These are phyloP conservation scores for Arthrinium puccinioides DNA, from an alignment of 2,329 filamentous ascomycete genomes.

Conservation along the genomic window DNA sequence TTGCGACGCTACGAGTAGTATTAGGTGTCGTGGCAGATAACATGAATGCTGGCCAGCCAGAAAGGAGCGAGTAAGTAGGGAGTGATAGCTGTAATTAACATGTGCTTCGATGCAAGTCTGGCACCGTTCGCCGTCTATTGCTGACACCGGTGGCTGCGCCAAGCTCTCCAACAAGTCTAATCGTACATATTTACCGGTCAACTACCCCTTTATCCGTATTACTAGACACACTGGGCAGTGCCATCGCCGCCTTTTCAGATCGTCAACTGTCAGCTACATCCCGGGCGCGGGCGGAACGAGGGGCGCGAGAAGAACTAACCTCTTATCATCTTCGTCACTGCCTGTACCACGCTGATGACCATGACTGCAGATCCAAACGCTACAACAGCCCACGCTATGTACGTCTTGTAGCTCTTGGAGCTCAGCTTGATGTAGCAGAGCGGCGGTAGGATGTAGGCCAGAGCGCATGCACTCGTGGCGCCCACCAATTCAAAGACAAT, in stretches of 20 bases:
- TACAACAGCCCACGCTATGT: constrained; percentile 64
- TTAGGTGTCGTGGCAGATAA: too few relatives aligned
- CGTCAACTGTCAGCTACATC: background rate
- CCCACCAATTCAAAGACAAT: constrained; percentile 94
- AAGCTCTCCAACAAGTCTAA: background rate
- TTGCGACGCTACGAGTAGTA: too few relatives aligned
- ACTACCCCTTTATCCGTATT: too few relatives aligned
- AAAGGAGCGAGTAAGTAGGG: too few relatives aligned
- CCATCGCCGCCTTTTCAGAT: constrained; percentile 16
- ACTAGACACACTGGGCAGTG: constrained; percentile 21
- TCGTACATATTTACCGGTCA: background rate
- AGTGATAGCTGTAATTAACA: too few relatives aligned
- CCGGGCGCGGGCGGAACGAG: constrained; percentile 5
- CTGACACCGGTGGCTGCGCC: too few relatives aligned
- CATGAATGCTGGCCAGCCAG: too few relatives aligned
- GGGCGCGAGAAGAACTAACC: constrained; percentile 26
- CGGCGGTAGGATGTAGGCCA: constrained; percentile 93
- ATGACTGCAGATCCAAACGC: constrained; percentile 76
- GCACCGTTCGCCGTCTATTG: too few relatives aligned
- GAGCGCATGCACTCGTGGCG: constrained; percentile 84
- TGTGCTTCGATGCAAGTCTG: too few relatives aligned
- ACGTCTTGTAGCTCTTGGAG: constrained; percentile 66
- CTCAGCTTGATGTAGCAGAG: constrained; percentile 93
- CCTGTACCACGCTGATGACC: constrained; percentile 70
- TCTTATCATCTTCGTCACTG: constrained; percentile 58